phyloP scores from a whole-genome alignment of 2,329 filamentous ascomycete genomes.

The Phyllosticta paracitricarpa region DNA sequence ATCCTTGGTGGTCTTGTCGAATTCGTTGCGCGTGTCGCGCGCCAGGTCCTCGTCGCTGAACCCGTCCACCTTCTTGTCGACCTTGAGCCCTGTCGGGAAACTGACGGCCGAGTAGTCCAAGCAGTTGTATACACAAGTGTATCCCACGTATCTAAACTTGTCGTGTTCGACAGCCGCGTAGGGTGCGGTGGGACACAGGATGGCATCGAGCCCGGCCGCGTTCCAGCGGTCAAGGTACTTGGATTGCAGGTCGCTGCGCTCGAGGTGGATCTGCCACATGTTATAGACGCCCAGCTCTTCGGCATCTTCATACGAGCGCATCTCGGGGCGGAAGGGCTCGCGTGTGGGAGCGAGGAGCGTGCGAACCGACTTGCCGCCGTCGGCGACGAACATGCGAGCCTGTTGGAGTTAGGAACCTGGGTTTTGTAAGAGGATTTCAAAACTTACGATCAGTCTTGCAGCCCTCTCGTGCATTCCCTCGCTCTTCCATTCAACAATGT shows the following conservation, averaged over 20 bases:
- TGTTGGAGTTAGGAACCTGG: not conserved
- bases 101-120: conserved; percentile 38
- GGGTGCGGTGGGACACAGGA: conserved; percentile 32
- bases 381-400: conserved; percentile 36
- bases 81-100: conserved; percentile 30
- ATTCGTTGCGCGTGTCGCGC: not conserved
- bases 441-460: conserved; percentile 5
- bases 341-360: conserved; percentile 30
- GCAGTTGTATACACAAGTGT: conserved; percentile 39
- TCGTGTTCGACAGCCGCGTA: conserved; percentile 12
- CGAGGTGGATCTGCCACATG: conserved; percentile 41
- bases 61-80: conserved; percentile 6
- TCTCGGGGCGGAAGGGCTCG: conserved; percentile 41
- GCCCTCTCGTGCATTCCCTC: conserved; percentile 7
- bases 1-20: conserved; percentile 20
- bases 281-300: conserved; percentile 34
- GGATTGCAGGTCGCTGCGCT: conserved; percentile 34
- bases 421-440: not conserved
- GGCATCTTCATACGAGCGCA: conserved; percentile 35
- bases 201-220: conserved; percentile 33
- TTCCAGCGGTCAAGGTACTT: conserved; percentile 38
- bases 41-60: conserved; percentile 30
- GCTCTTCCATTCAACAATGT: conserved; percentile 46
- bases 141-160: conserved; percentile 27
- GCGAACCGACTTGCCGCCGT: conserved; percentile 40